Evolutionary conservation across 2,329 filamentous ascomycete species (phyloP).

Genomic region (Lachnellula arida): DNA sequence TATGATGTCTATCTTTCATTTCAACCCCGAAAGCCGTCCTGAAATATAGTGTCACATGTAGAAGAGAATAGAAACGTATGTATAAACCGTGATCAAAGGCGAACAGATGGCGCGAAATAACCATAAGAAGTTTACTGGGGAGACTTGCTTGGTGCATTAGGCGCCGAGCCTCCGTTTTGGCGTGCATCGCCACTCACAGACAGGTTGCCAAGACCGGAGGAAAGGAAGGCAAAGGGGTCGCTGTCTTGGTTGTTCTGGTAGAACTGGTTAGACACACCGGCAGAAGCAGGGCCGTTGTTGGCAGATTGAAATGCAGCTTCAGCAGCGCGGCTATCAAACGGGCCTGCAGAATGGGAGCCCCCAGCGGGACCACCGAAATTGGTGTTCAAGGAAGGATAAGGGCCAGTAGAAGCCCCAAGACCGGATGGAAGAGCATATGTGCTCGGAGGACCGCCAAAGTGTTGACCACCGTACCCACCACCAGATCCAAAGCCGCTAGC

Average conservation of each 20-base stretch:
- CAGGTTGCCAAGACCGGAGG: conserved; percentile 65
- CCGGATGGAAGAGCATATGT: conserved; percentile 87
- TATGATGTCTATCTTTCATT: conserved; percentile 29
- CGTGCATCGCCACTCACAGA: conserved; percentile 62
- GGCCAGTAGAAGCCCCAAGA: conserved; percentile 70
- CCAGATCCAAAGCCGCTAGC: conserved; percentile 63
- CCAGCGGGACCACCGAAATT: conserved; percentile 71
- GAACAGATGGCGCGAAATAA: conserved; percentile 22
- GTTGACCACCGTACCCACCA: conserved; percentile 63
- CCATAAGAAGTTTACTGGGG: conserved; percentile 26
- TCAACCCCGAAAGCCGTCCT: conserved; percentile 31
- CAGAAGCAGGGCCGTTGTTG: conserved; percentile 73
- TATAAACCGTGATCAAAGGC: conserved; percentile 26
- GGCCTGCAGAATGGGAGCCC: conserved; percentile 75
- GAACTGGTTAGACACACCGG: conserved; percentile 68
- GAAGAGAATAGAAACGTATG: conserved; percentile 27
- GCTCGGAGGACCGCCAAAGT: conserved; percentile 82
- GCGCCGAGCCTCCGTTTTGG: conserved; percentile 50
- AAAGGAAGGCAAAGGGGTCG: conserved; percentile 78
- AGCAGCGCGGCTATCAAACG: conserved; percentile 88
- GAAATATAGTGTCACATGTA: conserved; percentile 30
- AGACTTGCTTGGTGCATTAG: conserved; percentile 32
- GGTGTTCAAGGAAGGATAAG: conserved; percentile 78
- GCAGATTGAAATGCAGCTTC: conserved; percentile 93
- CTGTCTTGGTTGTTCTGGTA: conserved; percentile 57